Conservation (phyloP, 2,329 filamentous ascomycete species). For the Teratosphaeria zuluensis region DNA sequence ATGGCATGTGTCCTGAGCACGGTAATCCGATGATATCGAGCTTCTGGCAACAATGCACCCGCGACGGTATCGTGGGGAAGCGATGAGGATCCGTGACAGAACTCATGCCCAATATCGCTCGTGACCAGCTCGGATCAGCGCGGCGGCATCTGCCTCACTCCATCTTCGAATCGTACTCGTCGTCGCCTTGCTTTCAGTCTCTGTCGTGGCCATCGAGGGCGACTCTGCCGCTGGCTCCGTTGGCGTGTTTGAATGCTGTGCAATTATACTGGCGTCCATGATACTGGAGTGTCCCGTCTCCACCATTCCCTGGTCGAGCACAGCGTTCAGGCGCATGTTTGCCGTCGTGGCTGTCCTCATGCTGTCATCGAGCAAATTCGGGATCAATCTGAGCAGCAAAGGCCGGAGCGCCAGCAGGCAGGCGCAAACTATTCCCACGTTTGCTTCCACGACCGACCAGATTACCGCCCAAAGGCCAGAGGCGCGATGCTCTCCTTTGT, state of each 20-base stretch:
- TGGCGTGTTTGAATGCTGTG: not conserved
- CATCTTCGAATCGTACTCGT: not conserved
- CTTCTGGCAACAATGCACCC: too few relatives aligned
- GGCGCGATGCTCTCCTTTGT: conserved; percentile 15
- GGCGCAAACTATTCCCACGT: conserved; percentile 36
- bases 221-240: not conserved
- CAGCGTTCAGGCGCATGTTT: not conserved
- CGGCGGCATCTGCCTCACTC: not conserved
- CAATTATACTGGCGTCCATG: not conserved
- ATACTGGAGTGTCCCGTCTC: not conserved
- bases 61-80: not conserved
- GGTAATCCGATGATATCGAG: too few relatives aligned
- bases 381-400: conserved; percentile 27
- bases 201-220: not conserved
- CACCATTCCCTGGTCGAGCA: not conserved
- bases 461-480: conserved; percentile 32
- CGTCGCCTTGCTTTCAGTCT: not conserved
- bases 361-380: conserved; percentile 20
- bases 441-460: conserved; percentile 34
- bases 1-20: too few relatives aligned
- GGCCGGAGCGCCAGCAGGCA: conserved; percentile 36
- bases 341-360: not conserved
- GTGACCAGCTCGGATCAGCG: not conserved
- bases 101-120: not conserved
- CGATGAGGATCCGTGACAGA: not conserved